These are phyloP conservation scores for Bondarzewia mesenterica DNA, from an alignment of 1,284 basidiomycete genomes.

Conservation along the genomic window DNA sequence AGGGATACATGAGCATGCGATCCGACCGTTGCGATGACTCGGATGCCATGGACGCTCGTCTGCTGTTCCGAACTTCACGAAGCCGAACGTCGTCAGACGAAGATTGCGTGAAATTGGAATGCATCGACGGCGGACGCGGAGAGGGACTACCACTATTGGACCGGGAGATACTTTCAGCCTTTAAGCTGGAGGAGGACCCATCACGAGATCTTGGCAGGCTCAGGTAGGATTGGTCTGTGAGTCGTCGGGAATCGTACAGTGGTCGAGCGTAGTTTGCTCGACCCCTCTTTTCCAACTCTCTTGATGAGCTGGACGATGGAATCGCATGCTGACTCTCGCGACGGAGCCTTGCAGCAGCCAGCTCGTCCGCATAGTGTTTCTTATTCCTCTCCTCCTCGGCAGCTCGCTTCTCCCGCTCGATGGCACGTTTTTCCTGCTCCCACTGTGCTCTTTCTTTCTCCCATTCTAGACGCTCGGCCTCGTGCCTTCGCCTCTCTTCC, in stretches of 20 bases:
- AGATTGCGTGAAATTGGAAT: slow-evolving; percentile 32
- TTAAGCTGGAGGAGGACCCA: slow-evolving; percentile 42
- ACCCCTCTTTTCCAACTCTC: slow-evolving; percentile 31
- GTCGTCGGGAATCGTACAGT: slow-evolving; percentile 24
- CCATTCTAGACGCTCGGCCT: slow-evolving; percentile 39
- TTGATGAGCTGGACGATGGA: slow-evolving; percentile 21
- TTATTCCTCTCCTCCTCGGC: slow-evolving; percentile 44
- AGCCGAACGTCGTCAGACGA: slow-evolving; percentile 51
- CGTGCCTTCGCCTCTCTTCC: slow-evolving; percentile 36
- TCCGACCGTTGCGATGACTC: slow-evolving; percentile 16
- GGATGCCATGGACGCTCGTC: slow-evolving; percentile 37
- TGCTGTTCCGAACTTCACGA: slow-evolving; percentile 22
- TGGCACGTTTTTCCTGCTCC: slow-evolving; percentile 47
- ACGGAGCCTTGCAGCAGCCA: slow-evolving; percentile 50
- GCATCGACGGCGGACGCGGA: slow-evolving; percentile 41
- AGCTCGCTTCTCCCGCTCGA: slow-evolving; percentile 42
- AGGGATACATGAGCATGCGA: slow-evolving; percentile 14
- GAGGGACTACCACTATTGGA: slow-evolving; percentile 13
- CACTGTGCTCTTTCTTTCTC: slow-evolving; percentile 46
- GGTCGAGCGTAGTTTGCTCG: slow-evolving; percentile 29
- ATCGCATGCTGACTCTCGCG: slow-evolving; percentile 40
- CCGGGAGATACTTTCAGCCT: slow-evolving; percentile 34
- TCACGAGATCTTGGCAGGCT: slow-evolving; percentile 11
- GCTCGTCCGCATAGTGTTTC: slow-evolving; percentile 48
- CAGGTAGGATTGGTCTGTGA: slow-evolving; percentile 7